phyloP scores from a whole-genome alignment of 140 eudicot genomes.

The Cichorium intybus region DNA sequence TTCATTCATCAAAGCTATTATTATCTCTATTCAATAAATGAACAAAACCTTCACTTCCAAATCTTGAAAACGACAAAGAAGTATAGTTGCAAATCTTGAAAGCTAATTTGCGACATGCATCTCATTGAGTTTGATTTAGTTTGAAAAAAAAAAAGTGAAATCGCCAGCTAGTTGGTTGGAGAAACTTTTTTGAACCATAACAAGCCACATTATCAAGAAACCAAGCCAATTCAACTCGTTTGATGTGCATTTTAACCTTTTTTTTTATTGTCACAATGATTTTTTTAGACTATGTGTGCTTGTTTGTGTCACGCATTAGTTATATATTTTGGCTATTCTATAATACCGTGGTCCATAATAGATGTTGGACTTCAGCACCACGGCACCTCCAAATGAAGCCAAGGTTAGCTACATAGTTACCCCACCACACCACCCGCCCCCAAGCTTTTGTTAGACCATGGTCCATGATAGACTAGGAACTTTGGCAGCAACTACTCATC shows the following conservation, averaged over 20 bases:
- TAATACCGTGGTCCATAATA: slow-evolving; percentile 15
- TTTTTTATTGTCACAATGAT: background rate
- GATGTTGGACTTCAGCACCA: background rate
- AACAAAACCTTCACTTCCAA: background rate
- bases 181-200: too few species aligned
- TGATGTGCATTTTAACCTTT: background rate
- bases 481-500: background rate
- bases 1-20: slow-evolving; percentile 4
- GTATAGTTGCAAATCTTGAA: background rate
- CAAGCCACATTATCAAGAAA: too few species aligned
- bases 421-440: background rate
- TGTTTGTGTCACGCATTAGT: background rate
- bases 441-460: background rate
- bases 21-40: slow-evolving; percentile 17
- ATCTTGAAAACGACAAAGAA: background rate
- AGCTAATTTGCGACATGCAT: background rate
- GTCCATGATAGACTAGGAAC: slow-evolving; percentile 1
- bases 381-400: slow-evolving; percentile 5
- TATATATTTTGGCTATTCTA: slow-evolving; percentile 8
- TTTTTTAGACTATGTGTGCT: background rate
- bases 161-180: too few species aligned
- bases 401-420: background rate
- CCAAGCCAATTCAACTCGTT: too few species aligned
- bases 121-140: too few species aligned
- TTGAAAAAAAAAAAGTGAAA: too few species aligned